Evolutionary conservation across 192 early-diverging fungal species (phyloP).

Genomic region (Coemansia erecta): DNA sequence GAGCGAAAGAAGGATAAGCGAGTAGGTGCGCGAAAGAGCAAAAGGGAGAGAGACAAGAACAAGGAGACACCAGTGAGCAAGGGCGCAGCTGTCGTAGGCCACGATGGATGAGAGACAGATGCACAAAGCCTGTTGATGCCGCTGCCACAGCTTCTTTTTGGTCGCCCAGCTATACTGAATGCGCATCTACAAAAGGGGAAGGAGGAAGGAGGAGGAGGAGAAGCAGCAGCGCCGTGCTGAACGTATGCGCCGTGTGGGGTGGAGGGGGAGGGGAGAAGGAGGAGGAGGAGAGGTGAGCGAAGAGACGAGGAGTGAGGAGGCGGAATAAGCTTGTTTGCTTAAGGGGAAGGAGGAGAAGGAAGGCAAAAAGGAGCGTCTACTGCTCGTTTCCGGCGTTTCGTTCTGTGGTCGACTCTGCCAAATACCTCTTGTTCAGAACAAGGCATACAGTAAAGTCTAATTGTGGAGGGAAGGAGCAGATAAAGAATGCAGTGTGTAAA

Average conservation of each 20-base stretch:
- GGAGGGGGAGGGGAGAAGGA: conserved; percentile 1
- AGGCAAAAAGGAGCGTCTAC: too few species aligned
- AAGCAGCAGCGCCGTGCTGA: too few species aligned
- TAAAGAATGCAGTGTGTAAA: too few species aligned
- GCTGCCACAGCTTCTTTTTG: not conserved
- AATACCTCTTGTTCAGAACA: too few species aligned
- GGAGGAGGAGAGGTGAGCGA: conserved; percentile 1
- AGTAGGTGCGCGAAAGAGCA: not conserved
- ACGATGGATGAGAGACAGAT: not conserved
- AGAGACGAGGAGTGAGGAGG: not conserved
- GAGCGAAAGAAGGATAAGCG: conserved; percentile 1
- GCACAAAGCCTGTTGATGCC: not conserved
- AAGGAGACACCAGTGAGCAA: conserved; percentile 5
- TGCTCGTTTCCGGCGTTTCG: too few species aligned
- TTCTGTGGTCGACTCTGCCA: too few species aligned
- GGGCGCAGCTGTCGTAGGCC: not conserved
- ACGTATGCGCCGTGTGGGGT: not conserved
- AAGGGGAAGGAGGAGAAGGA: not conserved
- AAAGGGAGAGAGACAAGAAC: conserved; percentile 9
- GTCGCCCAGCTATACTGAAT: conserved; percentile 2
- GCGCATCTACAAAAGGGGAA: not conserved
- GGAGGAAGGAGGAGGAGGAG: not conserved
- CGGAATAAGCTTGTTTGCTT: not conserved
- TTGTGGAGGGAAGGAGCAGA: too few species aligned
- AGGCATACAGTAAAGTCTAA: too few species aligned